Evolutionary conservation across 805 yeast genomes (phyloP), one percentile per base, ranked within the genome.

Genomic region (Metschnikowia lachancei): DNA sequence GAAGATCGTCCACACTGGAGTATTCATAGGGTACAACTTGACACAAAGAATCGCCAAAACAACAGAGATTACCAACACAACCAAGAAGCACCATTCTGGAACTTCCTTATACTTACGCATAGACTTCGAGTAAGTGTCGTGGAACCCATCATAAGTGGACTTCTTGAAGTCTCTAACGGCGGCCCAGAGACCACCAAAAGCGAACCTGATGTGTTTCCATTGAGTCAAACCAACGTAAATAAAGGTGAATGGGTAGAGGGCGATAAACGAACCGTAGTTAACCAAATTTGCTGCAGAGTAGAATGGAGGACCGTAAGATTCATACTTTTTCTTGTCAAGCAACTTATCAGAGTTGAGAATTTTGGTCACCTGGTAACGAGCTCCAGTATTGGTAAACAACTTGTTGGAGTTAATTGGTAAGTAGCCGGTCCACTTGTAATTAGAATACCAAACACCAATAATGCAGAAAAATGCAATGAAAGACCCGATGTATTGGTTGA

Each of bases 1-100:
- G 20, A 70, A 50, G 47, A 71, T 61, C 22, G 63, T 52, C 74
- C 74, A 71, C n/a, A 70, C 66, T n/a, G 76, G 76, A 66, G 69
- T 63, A 53, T 70, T 72, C 19, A 72, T 70, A 45, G 60, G 44
- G 71, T 74, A 69, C 31, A 57, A 64, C 56, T 66, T 56, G 40
- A 70, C 56, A 28, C 74, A 65, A 16, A 62, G 71, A 46, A 71
- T 62, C 10, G 75, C 59, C 45, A 69, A 46, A 16, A 62, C 74
- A 51, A 70, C 59, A 45, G 64, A 58, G 6, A 58, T 47, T 9
- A 68, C 51, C 49, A 68, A 65, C 8, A 65, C 54, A 35, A 65
- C 41, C 4, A n/a, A n/a, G n/a, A n/a, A n/a, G n/a, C n/a, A n/a
- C n/a, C n/a, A n/a, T n/a, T n/a, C n/a, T n/a, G n/a, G 76, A 12